Evolutionary conservation across 129 eudicot genomes (phyloP).

Genomic region (Flaveria robusta): DNA sequence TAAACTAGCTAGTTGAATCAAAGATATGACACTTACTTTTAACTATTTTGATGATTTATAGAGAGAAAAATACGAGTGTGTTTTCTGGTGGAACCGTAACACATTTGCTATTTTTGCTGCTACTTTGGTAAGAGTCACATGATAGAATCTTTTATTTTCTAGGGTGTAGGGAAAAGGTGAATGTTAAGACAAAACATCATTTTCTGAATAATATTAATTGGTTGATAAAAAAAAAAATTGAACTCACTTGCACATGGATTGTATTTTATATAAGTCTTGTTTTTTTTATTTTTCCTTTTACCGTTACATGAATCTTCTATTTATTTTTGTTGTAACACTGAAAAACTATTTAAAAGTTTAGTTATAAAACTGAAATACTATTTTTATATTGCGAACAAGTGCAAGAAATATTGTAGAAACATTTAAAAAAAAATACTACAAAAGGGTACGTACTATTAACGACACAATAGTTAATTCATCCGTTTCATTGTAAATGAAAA

Average conservation of each 20-base stretch:
- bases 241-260: background rate
- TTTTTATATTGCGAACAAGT: background rate
- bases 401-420: background rate
- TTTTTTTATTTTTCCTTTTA: background rate
- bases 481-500: background rate
- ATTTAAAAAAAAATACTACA: too few relatives aligned
- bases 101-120: slow-evolving; percentile 37
- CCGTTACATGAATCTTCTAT: background rate
- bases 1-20: background rate
- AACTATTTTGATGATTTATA: background rate
- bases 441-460: background rate
- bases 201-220: background rate
- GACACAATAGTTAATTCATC: background rate
- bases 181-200: slow-evolving; percentile 21
- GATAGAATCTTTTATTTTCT: slow-evolving; percentile 38
- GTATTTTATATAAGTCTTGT: background rate
- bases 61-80: slow-evolving; percentile 29
- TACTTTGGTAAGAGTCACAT: slow-evolving; percentile 42
- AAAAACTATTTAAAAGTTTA: background rate
- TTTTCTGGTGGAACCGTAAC: slow-evolving; percentile 35
- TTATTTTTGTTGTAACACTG: background rate
- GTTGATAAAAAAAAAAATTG: background rate
- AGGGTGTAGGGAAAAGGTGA: slow-evolving; percentile 30
- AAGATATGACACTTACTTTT: background rate
- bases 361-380: background rate